Evolutionary conservation across 2,329 filamentous ascomycete species (phyloP).

Genomic region (Microsporum ferrugineum): DNA sequence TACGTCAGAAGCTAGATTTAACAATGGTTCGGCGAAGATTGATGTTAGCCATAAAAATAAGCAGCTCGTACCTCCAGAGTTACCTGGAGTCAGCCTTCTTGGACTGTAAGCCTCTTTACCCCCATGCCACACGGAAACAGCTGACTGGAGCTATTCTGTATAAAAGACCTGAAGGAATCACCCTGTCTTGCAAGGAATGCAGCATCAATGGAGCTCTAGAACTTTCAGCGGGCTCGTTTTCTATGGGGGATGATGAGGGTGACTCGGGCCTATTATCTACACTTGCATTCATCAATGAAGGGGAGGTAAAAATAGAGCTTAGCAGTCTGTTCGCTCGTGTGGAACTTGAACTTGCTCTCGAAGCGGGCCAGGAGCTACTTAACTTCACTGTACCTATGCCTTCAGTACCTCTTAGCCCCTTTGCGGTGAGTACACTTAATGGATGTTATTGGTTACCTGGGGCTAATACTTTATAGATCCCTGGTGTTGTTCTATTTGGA

Average conservation of each 20-base stretch:
- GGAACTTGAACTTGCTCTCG: constrained; percentile 15
- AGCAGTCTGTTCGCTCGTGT: constrained; percentile 15
- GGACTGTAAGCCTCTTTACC: background rate
- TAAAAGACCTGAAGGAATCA: constrained; percentile 14
- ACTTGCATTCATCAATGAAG: constrained; percentile 16
- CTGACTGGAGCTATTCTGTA: background rate
- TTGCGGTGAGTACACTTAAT: constrained; percentile 12
- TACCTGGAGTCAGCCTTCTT: background rate
- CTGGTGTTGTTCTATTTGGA: constrained; percentile 16
- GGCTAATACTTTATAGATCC: constrained; percentile 12
- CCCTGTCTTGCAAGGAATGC: constrained; percentile 16
- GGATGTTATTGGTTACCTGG: background rate
- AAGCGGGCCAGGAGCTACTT: constrained; percentile 8
- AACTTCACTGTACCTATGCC: constrained; percentile 15
- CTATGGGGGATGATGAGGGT: constrained; percentile 7
- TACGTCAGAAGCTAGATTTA: background rate
- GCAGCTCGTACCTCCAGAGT: background rate
- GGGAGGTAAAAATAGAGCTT: constrained; percentile 13
- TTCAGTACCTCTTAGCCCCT: constrained; percentile 15
- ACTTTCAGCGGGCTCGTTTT: constrained; percentile 15
- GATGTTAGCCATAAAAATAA: background rate
- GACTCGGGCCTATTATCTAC: constrained; percentile 8
- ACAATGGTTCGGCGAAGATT: background rate
- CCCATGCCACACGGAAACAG: background rate
- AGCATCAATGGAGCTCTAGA: constrained; percentile 14